These are phyloP conservation scores for Yarrowia osloensis DNA, from an alignment of 805 yeast species.

Conservation along the genomic window DNA sequence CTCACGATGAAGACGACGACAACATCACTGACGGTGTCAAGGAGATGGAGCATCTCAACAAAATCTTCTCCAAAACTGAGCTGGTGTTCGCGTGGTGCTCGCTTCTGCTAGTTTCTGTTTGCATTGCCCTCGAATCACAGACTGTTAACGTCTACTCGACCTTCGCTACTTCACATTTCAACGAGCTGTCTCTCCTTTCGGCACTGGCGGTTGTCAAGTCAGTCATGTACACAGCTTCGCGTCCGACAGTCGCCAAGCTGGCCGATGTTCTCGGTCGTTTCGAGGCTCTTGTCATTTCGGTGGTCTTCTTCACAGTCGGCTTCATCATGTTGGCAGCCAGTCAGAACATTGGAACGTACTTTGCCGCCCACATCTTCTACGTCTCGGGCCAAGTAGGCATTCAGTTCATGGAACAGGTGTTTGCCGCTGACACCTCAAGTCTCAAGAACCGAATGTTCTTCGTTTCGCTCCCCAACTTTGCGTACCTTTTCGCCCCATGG, in stretches of 20 bases:
- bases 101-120: conserved; percentile 15
- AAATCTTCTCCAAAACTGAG: neutral
- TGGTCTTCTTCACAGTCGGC: conserved; percentile 43
- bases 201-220: conserved; percentile 47
- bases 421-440: conserved; percentile 45
- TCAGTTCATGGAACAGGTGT: conserved; percentile 43
- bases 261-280: conserved; percentile 48
- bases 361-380: conserved; percentile 45
- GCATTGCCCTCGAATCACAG: conserved; percentile 9
- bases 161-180: conserved; percentile 47
- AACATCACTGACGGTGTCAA: neutral
- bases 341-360: conserved; percentile 43
- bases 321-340: conserved; percentile 45
- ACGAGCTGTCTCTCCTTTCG: conserved; percentile 46
- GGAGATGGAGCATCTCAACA: conserved; percentile 10
- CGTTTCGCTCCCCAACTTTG: conserved; percentile 37
- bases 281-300: conserved; percentile 43
- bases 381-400: conserved; percentile 47
- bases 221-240: conserved; percentile 45
- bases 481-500: conserved; percentile 42
- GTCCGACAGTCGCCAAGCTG: conserved; percentile 47
- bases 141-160: conserved; percentile 37
- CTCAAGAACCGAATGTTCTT: conserved; percentile 46
- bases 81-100: conserved; percentile 20
- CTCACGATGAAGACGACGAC: neutral